Evolutionary conservation across 129 eudicot species (phyloP).

Genomic region (Chrysanthemum lavandulifolium): DNA sequence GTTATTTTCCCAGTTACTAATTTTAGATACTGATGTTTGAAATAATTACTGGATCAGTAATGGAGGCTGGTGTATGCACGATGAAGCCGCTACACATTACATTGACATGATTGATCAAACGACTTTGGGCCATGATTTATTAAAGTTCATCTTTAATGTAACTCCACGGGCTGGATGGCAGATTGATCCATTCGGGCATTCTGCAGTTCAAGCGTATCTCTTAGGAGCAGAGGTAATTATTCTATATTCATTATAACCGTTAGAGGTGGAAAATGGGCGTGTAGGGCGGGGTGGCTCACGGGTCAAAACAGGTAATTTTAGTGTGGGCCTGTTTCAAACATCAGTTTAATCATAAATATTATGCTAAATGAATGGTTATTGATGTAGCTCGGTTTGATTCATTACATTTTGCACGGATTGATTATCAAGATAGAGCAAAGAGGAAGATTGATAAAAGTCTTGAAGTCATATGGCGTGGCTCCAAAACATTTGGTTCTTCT

Average conservation of each 20-base stretch:
- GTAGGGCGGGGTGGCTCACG: neutral
- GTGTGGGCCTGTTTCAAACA: neutral
- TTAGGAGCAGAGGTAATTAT: conserved; percentile 79
- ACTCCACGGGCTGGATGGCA: conserved; percentile 99
- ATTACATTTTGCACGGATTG: conserved; percentile 88
- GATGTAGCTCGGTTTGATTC: conserved; percentile 78
- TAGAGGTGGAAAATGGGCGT: neutral
- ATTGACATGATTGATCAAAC: conserved; percentile 99
- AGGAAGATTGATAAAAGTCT: conserved; percentile 78
- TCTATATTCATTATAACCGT: conserved; percentile 3
- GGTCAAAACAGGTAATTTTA: neutral
- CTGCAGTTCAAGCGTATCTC: conserved; percentile 92
- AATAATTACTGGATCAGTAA: conserved; percentile 44
- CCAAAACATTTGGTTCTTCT: conserved; percentile 84
- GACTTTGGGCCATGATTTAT: conserved; percentile 66
- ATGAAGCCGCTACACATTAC: conserved; percentile 90
- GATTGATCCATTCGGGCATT: conserved; percentile 94
- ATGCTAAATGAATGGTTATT: conserved; percentile 9
- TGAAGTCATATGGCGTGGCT: conserved; percentile 92
- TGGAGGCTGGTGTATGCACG: conserved; percentile 99
- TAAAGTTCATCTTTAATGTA: conserved; percentile 61
- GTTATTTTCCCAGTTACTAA: conserved; percentile 8
- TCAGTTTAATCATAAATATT: neutral
- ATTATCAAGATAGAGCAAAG: conserved; percentile 89
- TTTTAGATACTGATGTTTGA: conserved; percentile 5